Evolutionary conservation across 2,329 filamentous ascomycete species (phyloP).

Genomic region (Camptophora hylomeconis): DNA sequence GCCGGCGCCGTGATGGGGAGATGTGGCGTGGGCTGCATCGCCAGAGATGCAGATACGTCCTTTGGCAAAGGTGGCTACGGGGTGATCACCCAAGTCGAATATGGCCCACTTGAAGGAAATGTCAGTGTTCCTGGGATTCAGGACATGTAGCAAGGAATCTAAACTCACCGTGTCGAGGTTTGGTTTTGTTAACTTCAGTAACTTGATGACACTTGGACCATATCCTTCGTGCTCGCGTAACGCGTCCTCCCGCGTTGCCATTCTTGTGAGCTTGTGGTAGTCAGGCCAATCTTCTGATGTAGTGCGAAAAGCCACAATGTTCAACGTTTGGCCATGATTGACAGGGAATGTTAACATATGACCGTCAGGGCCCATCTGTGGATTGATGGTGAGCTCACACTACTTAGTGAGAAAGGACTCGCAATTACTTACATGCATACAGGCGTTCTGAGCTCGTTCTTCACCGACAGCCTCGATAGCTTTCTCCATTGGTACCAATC

Average conservation of each 20-base stretch:
- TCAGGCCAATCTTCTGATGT: constrained; percentile 29
- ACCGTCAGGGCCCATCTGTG: constrained; percentile 44
- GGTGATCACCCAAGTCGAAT: constrained; percentile 26
- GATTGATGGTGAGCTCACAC: constrained; percentile 1
- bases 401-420: background rate
- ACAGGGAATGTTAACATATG: constrained; percentile 52
- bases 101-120: constrained; percentile 25
- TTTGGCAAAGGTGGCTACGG: constrained; percentile 25
- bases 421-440: constrained; percentile 20
- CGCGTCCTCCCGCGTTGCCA: constrained; percentile 15
- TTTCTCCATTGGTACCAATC: constrained; percentile 45
- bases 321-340: constrained; percentile 42
- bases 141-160: constrained; percentile 4
- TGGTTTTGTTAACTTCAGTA: constrained; percentile 20
- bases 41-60: constrained; percentile 24
- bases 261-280: constrained; percentile 26
- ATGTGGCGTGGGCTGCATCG: constrained; percentile 30
- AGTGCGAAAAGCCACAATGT: constrained; percentile 38
- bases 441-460: constrained; percentile 34
- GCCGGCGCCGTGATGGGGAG: constrained; percentile 29
- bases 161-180: constrained; percentile 19
- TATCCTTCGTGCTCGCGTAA: constrained; percentile 14
- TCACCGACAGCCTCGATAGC: constrained; percentile 37
- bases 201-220: constrained; percentile 12
- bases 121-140: constrained; percentile 4